Evolutionary conservation across 331 rosid genomes (phyloP), one percentile per base, ranked within the genome.

Genomic region (Saraca asoca): DNA sequence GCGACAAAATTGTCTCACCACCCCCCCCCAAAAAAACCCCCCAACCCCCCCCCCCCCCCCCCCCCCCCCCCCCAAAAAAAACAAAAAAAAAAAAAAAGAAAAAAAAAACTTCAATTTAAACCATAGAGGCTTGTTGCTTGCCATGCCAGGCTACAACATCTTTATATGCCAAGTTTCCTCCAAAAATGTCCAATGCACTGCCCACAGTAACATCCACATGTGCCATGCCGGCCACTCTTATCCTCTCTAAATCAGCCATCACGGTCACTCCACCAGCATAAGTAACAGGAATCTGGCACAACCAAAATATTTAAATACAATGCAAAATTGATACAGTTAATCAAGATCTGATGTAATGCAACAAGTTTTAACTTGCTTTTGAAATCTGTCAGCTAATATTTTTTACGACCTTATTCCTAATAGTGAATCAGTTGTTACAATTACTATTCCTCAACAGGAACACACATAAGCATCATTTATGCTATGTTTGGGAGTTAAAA

Each of bases 211-310:
- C 96, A 67, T 93, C 88, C 62, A 90, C 96, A 2, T 72, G 82
- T 49, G 75, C 95, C 81, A 33, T 75, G 16, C 97, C 98, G 0
- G 91, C 96, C 18, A 17, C 67, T 77, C 83, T 93, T 34, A 93
- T 93, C 69, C 84, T 81, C 72, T 93, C 97, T 52, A 93, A 81
- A 73, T 93, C 97, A 2, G 75, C 86, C 96, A 93, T 84, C 18
- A 38, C 86, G 1, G 87, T 87, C 65, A 93, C 98, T 9, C 98
- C 97, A 14, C 98, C 97, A 10, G 96, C 97, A 67, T 93, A 90
- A 24, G 98, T 90, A 51, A 87, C 90, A 11, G 95, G 96, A 83
- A 89, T 87, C 98, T 92, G 81, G 61, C 75, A 80, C 54, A 58
- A 41, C 20, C 49, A 72, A n/a, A 50, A 69, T 34, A n/a, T n/a